Evolutionary conservation across 2,329 filamentous ascomycete genomes (phyloP).

Genomic region (Didymella segeticola): DNA sequence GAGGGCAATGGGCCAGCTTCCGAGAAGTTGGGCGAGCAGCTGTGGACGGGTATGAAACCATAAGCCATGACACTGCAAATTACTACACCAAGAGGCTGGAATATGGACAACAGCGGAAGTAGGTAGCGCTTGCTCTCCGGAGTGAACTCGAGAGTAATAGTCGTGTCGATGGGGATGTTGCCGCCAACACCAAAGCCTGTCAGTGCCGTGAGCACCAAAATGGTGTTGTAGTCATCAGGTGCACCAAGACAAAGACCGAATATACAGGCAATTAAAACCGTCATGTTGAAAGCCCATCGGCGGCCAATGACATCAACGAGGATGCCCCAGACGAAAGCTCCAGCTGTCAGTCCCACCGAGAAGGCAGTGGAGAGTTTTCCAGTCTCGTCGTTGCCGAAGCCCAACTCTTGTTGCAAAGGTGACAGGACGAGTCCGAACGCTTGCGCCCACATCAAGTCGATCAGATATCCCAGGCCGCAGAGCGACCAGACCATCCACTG

Average conservation of each 20-base stretch:
- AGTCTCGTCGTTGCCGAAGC: conserved; percentile 54
- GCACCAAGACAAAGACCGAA: conserved; percentile 62
- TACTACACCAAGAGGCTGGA: conserved; percentile 63
- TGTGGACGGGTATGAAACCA: conserved; percentile 60
- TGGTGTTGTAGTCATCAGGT: conserved; percentile 58
- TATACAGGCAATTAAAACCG: conserved; percentile 61
- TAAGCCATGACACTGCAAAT: conserved; percentile 60
- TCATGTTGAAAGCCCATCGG: conserved; percentile 65
- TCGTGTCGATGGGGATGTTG: conserved; percentile 64
- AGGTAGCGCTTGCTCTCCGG: conserved; percentile 61
- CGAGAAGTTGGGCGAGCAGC: conserved; percentile 60
- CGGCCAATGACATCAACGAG: conserved; percentile 62
- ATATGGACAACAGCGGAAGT: conserved; percentile 61
- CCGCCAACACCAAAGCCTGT: conserved; percentile 61
- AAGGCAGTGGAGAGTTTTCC: conserved; percentile 64
- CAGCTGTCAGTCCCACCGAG: conserved; percentile 61
- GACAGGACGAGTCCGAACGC: conserved; percentile 63
- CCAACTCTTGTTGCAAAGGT: conserved; percentile 63
- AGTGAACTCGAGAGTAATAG: conserved; percentile 63
- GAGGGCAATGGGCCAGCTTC: conserved; percentile 53
- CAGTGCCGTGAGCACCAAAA: conserved; percentile 62
- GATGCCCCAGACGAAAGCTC: conserved; percentile 64
- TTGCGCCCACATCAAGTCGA: conserved; percentile 66
- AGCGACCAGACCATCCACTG: conserved; percentile 62
- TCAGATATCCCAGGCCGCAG: conserved; percentile 62